phyloP scores from a whole-genome alignment of 2,329 filamentous ascomycete genomes.

The Penicillium sp. region DNA sequence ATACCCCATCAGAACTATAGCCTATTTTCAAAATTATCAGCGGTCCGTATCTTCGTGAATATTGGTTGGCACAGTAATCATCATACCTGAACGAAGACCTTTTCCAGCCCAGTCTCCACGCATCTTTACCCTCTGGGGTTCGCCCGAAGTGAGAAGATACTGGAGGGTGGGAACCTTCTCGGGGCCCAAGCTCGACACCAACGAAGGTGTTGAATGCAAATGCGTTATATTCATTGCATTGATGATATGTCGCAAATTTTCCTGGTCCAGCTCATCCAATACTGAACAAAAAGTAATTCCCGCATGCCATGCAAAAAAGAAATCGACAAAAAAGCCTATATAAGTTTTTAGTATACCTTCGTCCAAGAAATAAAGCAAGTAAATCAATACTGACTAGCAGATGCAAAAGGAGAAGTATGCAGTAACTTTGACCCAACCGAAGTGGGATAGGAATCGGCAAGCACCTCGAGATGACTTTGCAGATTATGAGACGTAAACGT shows the following conservation, averaged over 20 bases:
- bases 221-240: constrained; percentile 70
- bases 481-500: constrained; percentile 77
- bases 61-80: not conserved
- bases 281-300: constrained; percentile 80
- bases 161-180: constrained; percentile 69
- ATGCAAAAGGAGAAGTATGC: constrained; percentile 82
- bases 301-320: constrained; percentile 79
- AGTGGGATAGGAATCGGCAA: constrained; percentile 69
- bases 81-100: constrained; percentile 70
- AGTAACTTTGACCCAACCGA: constrained; percentile 64
- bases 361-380: not conserved
- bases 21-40: constrained; percentile 39
- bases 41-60: not conserved
- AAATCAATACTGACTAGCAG: constrained; percentile 59
- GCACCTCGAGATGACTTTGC: constrained; percentile 71
- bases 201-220: constrained; percentile 82
- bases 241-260: constrained; percentile 71
- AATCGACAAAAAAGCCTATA: constrained; percentile 81
- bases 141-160: constrained; percentile 80
- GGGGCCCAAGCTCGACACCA: constrained; percentile 75
- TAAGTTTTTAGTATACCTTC: constrained; percentile 17
- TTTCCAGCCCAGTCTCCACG: constrained; percentile 69
- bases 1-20: constrained; percentile 75
- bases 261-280: constrained; percentile 73
- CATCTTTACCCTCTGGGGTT: constrained; percentile 75